A percentile compares a stretch with the other conserved stretches of the same genome.
Conservation (phyloP, 2,329 filamentous ascomycete genomes). For the Zymoseptoria brevis region DNA sequence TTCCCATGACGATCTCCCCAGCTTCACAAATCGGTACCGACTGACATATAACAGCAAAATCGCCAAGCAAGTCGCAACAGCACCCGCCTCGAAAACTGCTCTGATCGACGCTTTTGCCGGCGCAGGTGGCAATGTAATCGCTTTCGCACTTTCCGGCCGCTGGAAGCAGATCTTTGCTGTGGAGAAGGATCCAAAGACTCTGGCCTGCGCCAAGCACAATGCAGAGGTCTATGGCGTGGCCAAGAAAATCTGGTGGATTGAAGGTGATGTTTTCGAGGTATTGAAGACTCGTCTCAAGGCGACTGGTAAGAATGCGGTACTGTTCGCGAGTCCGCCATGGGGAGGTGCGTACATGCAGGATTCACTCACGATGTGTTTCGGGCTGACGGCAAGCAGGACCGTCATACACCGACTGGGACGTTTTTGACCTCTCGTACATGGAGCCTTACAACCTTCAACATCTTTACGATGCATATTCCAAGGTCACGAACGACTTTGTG, state of each 20-base stretch:
- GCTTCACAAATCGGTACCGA: not conserved
- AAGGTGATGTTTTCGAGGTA: constrained; percentile 77
- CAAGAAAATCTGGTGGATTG: constrained; percentile 73
- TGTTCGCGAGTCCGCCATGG: constrained; percentile 70
- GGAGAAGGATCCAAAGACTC: constrained; percentile 69
- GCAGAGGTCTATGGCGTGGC: constrained; percentile 74
- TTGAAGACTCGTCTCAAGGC: constrained; percentile 47
- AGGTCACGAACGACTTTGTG: constrained; percentile 48
- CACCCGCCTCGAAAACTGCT: constrained; percentile 50
- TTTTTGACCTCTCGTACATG: constrained; percentile 83
- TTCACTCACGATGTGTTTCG: constrained; percentile 3
- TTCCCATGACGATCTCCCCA: not conserved
- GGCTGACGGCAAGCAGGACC: constrained; percentile 40
- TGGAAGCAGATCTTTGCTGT: constrained; percentile 84
- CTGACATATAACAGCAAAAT: constrained; percentile 56
- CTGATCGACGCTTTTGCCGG: constrained; percentile 87
- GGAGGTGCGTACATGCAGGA: constrained; percentile 47
- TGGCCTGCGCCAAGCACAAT: constrained; percentile 89
- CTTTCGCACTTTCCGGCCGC: constrained; percentile 72
- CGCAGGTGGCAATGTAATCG: constrained; percentile 87
- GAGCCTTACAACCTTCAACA: constrained; percentile 68
- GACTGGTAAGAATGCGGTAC: constrained; percentile 45
- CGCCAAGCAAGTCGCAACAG: constrained; percentile 59
- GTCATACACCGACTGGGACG: constrained; percentile 53
- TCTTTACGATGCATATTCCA: constrained; percentile 55